These are phyloP conservation scores for Cryptococcus sp. DNA, from an alignment of 1,284 basidiomycete species.

Conservation along the genomic window DNA sequence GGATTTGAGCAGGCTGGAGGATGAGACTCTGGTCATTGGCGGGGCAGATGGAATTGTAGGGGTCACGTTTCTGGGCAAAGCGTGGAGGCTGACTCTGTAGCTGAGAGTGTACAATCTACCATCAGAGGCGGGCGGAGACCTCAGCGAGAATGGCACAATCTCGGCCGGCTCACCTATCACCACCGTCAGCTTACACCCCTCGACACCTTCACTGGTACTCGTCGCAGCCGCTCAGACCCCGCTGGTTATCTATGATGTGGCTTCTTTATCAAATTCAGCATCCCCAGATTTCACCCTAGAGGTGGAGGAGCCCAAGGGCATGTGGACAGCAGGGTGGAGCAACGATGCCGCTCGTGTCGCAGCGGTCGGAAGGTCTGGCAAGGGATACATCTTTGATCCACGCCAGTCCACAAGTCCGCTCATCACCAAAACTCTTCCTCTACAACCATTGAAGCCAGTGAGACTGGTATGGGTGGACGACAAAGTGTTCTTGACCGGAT, in stretches of 20 bases:
- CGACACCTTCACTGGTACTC: conserved; percentile 41
- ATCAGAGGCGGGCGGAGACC: not conserved
- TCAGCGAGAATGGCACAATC: not conserved
- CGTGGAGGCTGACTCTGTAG: not conserved
- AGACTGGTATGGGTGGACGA: conserved; percentile 32
- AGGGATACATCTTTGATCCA: conserved; percentile 41
- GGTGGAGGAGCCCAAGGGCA: conserved; percentile 27
- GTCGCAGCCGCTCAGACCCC: conserved; percentile 19
- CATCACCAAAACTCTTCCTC: conserved; percentile 15
- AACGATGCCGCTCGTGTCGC: conserved; percentile 39
- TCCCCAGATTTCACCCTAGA: conserved; percentile 19
- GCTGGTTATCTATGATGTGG: conserved; percentile 41
- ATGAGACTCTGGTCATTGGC: conserved; percentile 26
- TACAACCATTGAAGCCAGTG: conserved; percentile 44
- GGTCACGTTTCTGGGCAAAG: too few relatives aligned
- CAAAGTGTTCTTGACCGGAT: conserved; percentile 47
- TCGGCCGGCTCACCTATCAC: conserved; percentile 27
- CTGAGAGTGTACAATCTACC: conserved; percentile 16
- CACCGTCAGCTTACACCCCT: conserved; percentile 45
- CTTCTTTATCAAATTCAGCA: conserved; percentile 5
- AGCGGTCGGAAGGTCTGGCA: conserved; percentile 42
- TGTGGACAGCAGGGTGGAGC: conserved; percentile 46
- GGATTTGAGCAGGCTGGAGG: conserved; percentile 38
- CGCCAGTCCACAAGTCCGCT: conserved; percentile 21
- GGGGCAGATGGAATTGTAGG: conserved; percentile 33